These are phyloP conservation scores for Euclidium syriacum DNA, from an alignment of 345 rosid species.

Conservation along the genomic window DNA sequence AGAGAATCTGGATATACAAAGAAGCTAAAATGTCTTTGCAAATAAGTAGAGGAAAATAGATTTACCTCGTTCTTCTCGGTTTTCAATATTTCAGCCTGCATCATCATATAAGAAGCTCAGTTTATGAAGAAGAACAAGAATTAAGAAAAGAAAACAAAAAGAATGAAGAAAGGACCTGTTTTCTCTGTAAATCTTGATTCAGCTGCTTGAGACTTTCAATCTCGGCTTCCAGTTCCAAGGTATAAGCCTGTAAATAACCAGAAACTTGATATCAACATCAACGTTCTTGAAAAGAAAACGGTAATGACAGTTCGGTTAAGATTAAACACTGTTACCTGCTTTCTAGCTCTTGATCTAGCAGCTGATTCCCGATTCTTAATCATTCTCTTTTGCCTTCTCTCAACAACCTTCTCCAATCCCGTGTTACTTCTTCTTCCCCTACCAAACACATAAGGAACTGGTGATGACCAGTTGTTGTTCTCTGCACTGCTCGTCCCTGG, in stretches of 20 bases:
- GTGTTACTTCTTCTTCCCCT: slow-evolving; percentile 67
- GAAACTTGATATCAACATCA: not conserved
- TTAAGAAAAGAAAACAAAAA: not conserved
- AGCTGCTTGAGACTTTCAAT: slow-evolving; percentile 67
- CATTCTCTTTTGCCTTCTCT: slow-evolving; percentile 98
- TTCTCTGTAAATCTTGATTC: slow-evolving; percentile 63
- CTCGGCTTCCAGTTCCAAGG: slow-evolving; percentile 88
- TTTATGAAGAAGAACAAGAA: not conserved
- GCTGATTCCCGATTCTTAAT: slow-evolving; percentile 97
- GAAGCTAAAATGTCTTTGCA: not conserved
- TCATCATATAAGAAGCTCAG: slow-evolving; percentile 22
- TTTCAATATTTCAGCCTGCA: slow-evolving; percentile 56
- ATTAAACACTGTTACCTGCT: slow-evolving; percentile 57
- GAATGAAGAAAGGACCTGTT: slow-evolving; percentile 47
- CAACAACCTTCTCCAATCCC: slow-evolving; percentile 78
- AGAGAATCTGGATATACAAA: no score
- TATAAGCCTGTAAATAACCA: slow-evolving; percentile 62
- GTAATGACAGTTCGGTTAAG: not conserved
- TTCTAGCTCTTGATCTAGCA: slow-evolving; percentile 96
- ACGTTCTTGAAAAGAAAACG: not conserved
- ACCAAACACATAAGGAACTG: slow-evolving; percentile 66
- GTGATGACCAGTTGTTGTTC: slow-evolving; percentile 72
- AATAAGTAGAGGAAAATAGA: not conserved
- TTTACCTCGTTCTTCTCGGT: slow-evolving; percentile 54
- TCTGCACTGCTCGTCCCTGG: slow-evolving; percentile 68